These are phyloP conservation scores for Yarrowia bubula DNA, from an alignment of 805 yeast species.

Conservation along the genomic window DNA sequence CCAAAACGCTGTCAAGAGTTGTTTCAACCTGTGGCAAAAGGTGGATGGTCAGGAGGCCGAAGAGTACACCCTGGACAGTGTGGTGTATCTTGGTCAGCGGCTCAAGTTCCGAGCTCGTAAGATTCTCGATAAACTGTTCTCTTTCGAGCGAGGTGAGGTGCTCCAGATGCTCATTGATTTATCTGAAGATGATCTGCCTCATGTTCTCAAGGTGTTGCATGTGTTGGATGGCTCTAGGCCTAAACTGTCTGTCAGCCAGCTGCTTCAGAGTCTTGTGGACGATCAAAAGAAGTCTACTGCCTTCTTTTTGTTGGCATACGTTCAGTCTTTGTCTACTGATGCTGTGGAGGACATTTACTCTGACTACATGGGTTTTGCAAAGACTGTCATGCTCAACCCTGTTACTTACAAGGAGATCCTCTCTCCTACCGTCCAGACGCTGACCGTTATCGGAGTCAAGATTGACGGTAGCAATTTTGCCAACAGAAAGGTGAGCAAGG, in stretches of 20 bases:
- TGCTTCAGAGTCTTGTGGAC: conserved; percentile 41
- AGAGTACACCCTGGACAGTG: conserved; percentile 37
- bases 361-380: conserved; percentile 56
- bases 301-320: conserved; percentile 59
- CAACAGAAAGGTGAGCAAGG: conserved; percentile 57
- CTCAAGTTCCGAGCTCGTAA: conserved; percentile 68
- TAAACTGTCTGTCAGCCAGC: conserved; percentile 64
- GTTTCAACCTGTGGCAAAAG: conserved; percentile 70
- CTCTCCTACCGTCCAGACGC: conserved; percentile 54
- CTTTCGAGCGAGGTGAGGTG: conserved; percentile 68
- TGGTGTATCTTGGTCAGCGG: conserved; percentile 52
- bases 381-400: conserved; percentile 52
- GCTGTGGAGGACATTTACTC: conserved; percentile 77
- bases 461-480: conserved; percentile 59
- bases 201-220: conserved; percentile 49
- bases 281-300: conserved; percentile 18
- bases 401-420: conserved; percentile 49
- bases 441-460: conserved; percentile 54
- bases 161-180: conserved; percentile 59
- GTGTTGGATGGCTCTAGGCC: conserved; percentile 83
- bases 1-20: conserved; percentile 54
- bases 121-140: conserved; percentile 61
- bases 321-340: conserved; percentile 66
- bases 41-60: conserved; percentile 45
- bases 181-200: conserved; percentile 28